Base-by-base conservation (phyloP, 805 yeast genomes). In the Suhomyces emberorum region DNA sequence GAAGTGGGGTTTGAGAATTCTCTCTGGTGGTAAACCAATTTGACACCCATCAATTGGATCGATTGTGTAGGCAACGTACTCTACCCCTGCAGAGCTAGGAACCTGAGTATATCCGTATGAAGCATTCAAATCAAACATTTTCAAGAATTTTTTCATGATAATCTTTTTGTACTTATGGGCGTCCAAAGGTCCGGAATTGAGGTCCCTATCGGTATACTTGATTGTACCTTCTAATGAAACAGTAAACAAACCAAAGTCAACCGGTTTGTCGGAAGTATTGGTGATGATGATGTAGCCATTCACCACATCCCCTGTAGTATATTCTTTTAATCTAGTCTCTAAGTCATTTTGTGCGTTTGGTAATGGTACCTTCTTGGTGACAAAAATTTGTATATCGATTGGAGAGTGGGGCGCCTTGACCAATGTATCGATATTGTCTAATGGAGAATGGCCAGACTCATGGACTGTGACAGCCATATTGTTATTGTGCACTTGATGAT, bases 61-160 rank as follows among this genome's bases (percentile, higher is more conserved):
- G 5, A 43, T 50, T 9, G 70, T 59, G 22, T 64, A 71, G 1
- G 71, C 62, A 21, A 57, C 67, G 43, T 72, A 70, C 34, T 68
- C 66, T 9, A 70, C 54, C 0, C 76, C 72, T 14, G 78, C 79
- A 24, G 77, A 65, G 45, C 72, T 69, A 2, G 81, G 77, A 12
- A 76, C 68, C 25, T 69, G 65, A 1, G 60, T 52, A 38, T 72
- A 70, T 0, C 76, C 72, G 46, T 69, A 72, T 7, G 81, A 72
- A 1, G 83, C 83, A 51, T 74, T 70, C 30, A 78, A 47, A 48
- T 79, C 84, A 33, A 77, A 74, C 82, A 77, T 79, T 44, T 77
- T 70, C 32, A 79, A 49, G 42, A 78, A 74, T 44, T 76, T 70
- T 44, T 77, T 76, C 51, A 64, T 61, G 34, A 66, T 42, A 4